Evolutionary conservation across 164 flowering plant genomes (phyloP).

Genomic region (Paratinospora sagittata): DNA sequence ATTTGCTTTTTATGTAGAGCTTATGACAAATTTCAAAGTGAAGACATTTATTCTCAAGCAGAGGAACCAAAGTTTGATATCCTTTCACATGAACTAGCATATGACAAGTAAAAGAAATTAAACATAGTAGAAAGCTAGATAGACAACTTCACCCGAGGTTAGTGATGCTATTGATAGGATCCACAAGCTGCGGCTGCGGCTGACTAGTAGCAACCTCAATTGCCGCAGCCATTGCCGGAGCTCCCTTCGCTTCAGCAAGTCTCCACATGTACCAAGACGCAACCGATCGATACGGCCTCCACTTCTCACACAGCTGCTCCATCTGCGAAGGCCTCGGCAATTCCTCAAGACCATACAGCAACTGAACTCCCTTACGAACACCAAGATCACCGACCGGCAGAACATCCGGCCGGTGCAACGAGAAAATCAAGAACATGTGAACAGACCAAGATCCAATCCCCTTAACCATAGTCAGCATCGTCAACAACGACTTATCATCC

Average conservation of each 20-base stretch:
- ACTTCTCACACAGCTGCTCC: conserved; percentile 88
- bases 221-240: conserved; percentile 33
- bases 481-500: conserved; percentile 85
- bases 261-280: conserved; percentile 97
- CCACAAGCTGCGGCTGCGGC: conserved; percentile 39
- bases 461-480: conserved; percentile 97
- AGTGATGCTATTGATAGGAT: conserved; percentile 54
- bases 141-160: conserved; percentile 55
- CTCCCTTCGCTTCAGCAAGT: conserved; percentile 56
- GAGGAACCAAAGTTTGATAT: too few species aligned
- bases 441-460: conserved; percentile 98
- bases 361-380: conserved; percentile 80
- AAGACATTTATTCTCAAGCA: too few species aligned
- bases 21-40: too few species aligned
- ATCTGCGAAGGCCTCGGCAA: conserved; percentile 91
- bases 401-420: conserved; percentile 91
- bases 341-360: conserved; percentile 59
- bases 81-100: too few species aligned
- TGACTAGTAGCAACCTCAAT: conserved; percentile 27
- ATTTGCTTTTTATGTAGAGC: too few species aligned
- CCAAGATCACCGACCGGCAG: conserved; percentile 81
- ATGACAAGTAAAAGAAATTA: too few species aligned
- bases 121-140: too few species aligned
- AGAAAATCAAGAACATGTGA: conserved; percentile 97
- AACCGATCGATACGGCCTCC: conserved; percentile 91